Evolutionary conservation across 2,329 filamentous ascomycete species (phyloP).

Genomic region (Microsporum canis): DNA sequence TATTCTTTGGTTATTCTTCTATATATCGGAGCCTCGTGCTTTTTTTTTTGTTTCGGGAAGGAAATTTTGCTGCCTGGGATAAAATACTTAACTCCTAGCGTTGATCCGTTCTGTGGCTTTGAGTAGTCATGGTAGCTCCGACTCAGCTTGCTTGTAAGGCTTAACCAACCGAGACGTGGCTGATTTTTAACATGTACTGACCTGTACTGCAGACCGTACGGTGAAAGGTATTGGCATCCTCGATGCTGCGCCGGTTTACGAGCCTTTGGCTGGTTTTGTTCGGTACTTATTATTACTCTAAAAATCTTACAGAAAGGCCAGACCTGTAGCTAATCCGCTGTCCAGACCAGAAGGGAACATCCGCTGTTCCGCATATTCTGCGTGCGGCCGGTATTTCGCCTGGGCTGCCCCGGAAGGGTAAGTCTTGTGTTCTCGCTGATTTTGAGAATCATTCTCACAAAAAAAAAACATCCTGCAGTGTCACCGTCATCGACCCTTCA

Average conservation of each 20-base stretch:
- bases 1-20: background rate
- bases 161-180: background rate
- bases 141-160: conserved; percentile 80
- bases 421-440: conserved; percentile 15
- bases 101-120: conserved; percentile 59
- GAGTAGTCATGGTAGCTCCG: conserved; percentile 83
- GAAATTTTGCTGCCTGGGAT: background rate
- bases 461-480: conserved; percentile 36
- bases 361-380: conserved; percentile 89
- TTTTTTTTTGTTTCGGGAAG: background rate
- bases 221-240: conserved; percentile 92
- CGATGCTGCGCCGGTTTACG: conserved; percentile 82
- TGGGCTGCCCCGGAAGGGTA: conserved; percentile 76
- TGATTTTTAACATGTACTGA: conserved; percentile 11
- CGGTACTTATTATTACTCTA: conserved; percentile 30
- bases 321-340: background rate
- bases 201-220: conserved; percentile 56
- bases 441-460: background rate
- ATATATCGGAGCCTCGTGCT: background rate
- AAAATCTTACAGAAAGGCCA: background rate
- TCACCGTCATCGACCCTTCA: conserved; percentile 73
- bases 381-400: conserved; percentile 89
- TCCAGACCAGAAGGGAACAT: conserved; percentile 80
- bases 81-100: background rate
- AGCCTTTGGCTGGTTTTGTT: conserved; percentile 66